Evolutionary conservation across 164 flowering plant genomes (phyloP).

Genomic region (Berberis vulgaris): DNA sequence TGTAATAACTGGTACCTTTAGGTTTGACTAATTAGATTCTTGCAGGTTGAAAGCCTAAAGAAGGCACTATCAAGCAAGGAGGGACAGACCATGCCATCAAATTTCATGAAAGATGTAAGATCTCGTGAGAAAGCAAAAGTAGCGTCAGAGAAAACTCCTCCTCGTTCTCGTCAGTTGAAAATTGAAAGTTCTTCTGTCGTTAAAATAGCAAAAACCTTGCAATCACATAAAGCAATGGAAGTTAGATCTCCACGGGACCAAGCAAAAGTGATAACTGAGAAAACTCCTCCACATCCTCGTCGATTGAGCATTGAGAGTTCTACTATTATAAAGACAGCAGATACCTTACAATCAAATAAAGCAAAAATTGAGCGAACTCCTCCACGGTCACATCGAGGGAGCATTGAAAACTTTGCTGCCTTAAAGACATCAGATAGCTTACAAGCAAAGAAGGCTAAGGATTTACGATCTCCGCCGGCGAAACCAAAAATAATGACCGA

Average conservation of each 20-base stretch:
- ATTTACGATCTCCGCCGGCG: slow-evolving; percentile 12
- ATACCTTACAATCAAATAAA: too few relatives aligned
- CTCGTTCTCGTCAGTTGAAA: slow-evolving; percentile 27
- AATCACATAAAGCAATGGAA: too few relatives aligned
- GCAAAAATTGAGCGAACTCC: too few relatives aligned
- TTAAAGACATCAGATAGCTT: too few relatives aligned
- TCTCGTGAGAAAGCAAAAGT: slow-evolving; percentile 18
- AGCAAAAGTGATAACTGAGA: slow-evolving; percentile 7
- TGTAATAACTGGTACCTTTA: neutral
- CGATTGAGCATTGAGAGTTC: slow-evolving; percentile 33
- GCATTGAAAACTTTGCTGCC: too few relatives aligned
- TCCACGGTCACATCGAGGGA: too few relatives aligned
- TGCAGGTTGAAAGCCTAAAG: slow-evolving; percentile 73
- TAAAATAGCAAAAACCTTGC: neutral
- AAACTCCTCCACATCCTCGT: slow-evolving; percentile 28
- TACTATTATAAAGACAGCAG: slow-evolving; percentile 5
- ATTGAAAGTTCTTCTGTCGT: slow-evolving; percentile 19
- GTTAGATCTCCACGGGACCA: slow-evolving; percentile 13
- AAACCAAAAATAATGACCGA: slow-evolving; percentile 10
- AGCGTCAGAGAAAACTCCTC: slow-evolving; percentile 30
- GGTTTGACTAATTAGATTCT: neutral
- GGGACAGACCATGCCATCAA: slow-evolving; percentile 11
- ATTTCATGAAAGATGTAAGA: slow-evolving; percentile 19
- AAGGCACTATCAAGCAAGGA: slow-evolving; percentile 58
- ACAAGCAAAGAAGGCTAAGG: too few relatives aligned